A percentile compares a stretch with the other conserved stretches of the same genome.
phyloP scores from a whole-genome alignment of 2,329 filamentous ascomycete species.

The Juglanconis sp. region DNA sequence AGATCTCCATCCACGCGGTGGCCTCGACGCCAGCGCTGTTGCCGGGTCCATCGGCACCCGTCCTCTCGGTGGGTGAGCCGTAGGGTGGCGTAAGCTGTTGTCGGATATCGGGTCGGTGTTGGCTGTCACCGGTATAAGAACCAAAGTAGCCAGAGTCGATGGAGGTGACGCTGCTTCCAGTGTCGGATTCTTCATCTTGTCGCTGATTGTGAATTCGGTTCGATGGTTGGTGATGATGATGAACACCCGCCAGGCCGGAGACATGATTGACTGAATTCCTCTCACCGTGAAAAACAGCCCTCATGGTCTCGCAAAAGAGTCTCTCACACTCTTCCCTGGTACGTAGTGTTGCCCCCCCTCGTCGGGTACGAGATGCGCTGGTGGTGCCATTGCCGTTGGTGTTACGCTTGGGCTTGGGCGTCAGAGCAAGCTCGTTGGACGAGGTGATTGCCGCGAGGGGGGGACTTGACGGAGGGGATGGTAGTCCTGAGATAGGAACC shows the following conservation, averaged over 20 bases:
- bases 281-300: conserved; percentile 94
- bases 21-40: conserved; percentile 34
- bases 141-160: conserved; percentile 20
- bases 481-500: conserved; percentile 79
- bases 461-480: conserved; percentile 84
- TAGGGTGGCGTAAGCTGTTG: conserved; percentile 45
- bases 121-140: conserved; percentile 22
- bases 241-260: conserved; percentile 84
- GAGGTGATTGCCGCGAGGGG: conserved; percentile 74
- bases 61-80: conserved; percentile 31
- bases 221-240: conserved; percentile 28
- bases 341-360: conserved; percentile 91
- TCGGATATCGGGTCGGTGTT: conserved; percentile 22
- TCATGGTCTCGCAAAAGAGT: conserved; percentile 97
- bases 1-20: conserved; percentile 70
- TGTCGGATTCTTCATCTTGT: conserved; percentile 9
- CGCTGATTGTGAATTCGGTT: conserved; percentile 1
- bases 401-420: conserved; percentile 50
- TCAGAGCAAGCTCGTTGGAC: conserved; percentile 64
- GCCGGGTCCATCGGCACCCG: conserved; percentile 24
- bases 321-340: conserved; percentile 99
- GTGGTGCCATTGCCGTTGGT: conserved; percentile 29
- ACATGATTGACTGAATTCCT: conserved; percentile 71
- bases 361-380: conserved; percentile 48
- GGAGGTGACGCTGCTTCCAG: conserved; percentile 9